A percentile compares a stretch with the other conserved stretches of the same genome.
Conservation (phyloP, 1,284 basidiomycete species). For the Cutaneotrichosporon sp. region DNA sequence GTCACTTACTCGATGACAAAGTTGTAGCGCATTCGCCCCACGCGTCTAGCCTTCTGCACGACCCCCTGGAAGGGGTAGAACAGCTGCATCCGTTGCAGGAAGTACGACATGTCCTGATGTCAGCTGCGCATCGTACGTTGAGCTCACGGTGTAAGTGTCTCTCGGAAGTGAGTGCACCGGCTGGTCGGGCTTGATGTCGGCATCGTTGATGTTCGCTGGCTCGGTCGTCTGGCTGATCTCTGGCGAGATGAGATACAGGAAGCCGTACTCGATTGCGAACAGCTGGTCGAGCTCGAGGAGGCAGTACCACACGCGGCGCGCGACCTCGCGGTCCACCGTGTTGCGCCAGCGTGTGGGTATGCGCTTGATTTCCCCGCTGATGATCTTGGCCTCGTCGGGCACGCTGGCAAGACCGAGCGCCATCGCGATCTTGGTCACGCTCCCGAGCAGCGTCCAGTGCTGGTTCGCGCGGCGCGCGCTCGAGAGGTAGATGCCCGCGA, state of each 20-base stretch:
- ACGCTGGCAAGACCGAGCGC: conserved; percentile 23
- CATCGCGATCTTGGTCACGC: conserved; percentile 31
- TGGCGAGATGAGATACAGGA: conserved; percentile 30
- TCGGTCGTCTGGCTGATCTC: conserved; percentile 32
- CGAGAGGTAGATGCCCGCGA: conserved; percentile 29
- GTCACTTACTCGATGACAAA: conserved; percentile 27
- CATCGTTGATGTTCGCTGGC: conserved; percentile 34
- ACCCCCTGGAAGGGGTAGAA: conserved; percentile 32
- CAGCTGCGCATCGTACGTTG: not conserved
- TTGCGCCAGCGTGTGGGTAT: conserved; percentile 25
- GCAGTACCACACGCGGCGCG: conserved; percentile 31
- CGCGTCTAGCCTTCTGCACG: conserved; percentile 27
- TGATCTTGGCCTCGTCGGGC: conserved; percentile 21
- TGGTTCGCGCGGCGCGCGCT: conserved; percentile 28
- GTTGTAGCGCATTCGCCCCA: conserved; percentile 27
- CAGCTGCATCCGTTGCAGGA: conserved; percentile 27
- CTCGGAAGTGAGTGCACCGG: conserved; percentile 21
- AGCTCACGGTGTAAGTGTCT: conserved; percentile 25
- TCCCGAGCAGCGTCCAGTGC: conserved; percentile 32
- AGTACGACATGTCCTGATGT: conserved; percentile 30
- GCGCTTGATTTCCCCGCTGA: conserved; percentile 16
- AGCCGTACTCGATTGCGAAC: conserved; percentile 33
- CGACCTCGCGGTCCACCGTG: conserved; percentile 31
- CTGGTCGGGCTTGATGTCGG: conserved; percentile 19
- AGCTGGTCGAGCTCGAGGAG: conserved; percentile 34